Conservation (phyloP, 1,284 basidiomycete species). For the Sphagnurus paluster region DNA sequence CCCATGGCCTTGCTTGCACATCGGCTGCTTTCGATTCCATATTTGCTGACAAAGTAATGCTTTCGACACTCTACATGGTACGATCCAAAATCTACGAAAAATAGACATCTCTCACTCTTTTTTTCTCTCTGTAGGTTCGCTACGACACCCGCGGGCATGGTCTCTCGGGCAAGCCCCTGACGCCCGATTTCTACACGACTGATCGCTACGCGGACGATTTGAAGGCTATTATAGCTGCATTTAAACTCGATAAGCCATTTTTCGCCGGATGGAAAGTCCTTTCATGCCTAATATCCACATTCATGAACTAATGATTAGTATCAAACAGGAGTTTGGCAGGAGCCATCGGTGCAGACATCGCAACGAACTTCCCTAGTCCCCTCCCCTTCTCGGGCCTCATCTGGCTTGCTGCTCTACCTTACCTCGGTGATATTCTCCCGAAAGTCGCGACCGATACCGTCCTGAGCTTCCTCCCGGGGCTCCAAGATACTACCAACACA, state of each 20-base stretch:
- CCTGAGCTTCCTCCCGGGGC: constrained; percentile 3
- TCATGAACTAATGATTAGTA: background rate
- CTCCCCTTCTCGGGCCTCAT: constrained; percentile 25
- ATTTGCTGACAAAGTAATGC: constrained; percentile 8
- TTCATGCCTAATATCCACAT: background rate
- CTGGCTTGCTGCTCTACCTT: constrained; percentile 19
- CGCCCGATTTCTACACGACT: constrained; percentile 4
- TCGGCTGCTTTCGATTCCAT: constrained; percentile 13
- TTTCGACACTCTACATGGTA: constrained; percentile 14
- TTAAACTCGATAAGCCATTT: constrained; percentile 22
- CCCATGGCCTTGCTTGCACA: constrained; percentile 14
- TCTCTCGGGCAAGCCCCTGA: constrained; percentile 28
- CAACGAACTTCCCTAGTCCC: constrained; percentile 20
- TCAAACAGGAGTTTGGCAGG: constrained; percentile 14
- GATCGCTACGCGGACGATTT: constrained; percentile 5
- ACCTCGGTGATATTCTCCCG: constrained; percentile 11
- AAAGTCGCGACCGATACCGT: constrained; percentile 7
- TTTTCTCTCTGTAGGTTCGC: constrained; percentile 9
- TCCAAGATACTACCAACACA: constrained; percentile 2
- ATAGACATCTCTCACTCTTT: too few species aligned
- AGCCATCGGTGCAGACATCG: constrained; percentile 25
- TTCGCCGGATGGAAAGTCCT: constrained; percentile 28
- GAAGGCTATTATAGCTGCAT: constrained; percentile 18
- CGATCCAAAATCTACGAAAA: background rate
- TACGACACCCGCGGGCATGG: constrained; percentile 28